Conservation (phyloP, 306 rosid species). For the Medicago ruthenica region DNA sequence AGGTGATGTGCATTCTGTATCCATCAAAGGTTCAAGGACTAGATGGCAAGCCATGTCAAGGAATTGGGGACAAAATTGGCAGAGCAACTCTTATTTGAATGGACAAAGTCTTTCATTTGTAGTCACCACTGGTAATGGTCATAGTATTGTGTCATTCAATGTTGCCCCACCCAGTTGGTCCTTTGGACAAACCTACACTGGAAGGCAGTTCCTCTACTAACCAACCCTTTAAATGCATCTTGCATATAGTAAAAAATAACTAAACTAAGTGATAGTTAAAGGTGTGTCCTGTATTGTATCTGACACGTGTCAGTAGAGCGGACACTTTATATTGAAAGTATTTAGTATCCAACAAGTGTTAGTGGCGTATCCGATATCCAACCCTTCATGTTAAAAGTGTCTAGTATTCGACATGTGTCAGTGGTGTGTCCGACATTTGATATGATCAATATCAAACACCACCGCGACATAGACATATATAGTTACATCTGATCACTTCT, state of each 20-base stretch:
- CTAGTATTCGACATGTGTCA: background rate
- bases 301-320: background rate
- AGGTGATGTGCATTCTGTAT: conserved; percentile 72
- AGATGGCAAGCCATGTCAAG: conserved; percentile 82
- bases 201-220: conserved; percentile 63
- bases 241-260: background rate
- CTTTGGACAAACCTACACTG: conserved; percentile 77
- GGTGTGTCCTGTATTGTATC: background rate
- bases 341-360: background rate
- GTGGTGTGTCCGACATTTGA: background rate
- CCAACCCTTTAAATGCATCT: conserved; percentile 1
- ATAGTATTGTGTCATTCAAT: conserved; percentile 58
- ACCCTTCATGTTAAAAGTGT: background rate
- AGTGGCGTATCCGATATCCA: background rate
- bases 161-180: conserved; percentile 77
- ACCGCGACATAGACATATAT: background rate
- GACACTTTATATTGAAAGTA: no score
- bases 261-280: background rate
- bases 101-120: conserved; percentile 80
- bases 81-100: conserved; percentile 70
- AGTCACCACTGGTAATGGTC: conserved; percentile 73
- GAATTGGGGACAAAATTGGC: conserved; percentile 93
- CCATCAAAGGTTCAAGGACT: conserved; percentile 76
- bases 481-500: background rate
- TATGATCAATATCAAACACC: background rate